Percentiles rank a stretch among this genome's conserved stretches.
phyloP scores from a whole-genome alignment of 805 yeast genomes.

The Wickerhamiella sergipiensis region DNA sequence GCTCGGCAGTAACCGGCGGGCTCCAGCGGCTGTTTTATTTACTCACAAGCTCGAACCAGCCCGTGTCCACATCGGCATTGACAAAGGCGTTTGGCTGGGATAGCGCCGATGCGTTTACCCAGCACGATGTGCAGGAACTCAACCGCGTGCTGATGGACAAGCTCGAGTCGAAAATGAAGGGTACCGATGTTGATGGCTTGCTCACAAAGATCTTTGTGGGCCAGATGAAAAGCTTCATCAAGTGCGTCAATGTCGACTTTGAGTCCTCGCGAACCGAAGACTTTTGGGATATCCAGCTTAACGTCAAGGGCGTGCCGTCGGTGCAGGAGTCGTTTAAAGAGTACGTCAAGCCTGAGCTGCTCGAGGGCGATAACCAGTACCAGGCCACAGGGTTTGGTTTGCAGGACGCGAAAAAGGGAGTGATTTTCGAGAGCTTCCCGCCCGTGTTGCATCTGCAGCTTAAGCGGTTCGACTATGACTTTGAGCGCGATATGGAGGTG shows the following conservation, averaged over 20 bases:
- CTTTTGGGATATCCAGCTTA: slow-evolving; percentile 95
- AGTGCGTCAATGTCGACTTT: slow-evolving; percentile 84
- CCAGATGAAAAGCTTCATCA: slow-evolving; percentile 87
- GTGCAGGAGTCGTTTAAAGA: slow-evolving; percentile 67
- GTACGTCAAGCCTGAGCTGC: slow-evolving; percentile 75
- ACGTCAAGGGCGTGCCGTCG: slow-evolving; percentile 70
- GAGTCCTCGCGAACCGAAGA: slow-evolving; percentile 88
- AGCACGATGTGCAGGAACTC: slow-evolving; percentile 95
- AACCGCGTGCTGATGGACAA: slow-evolving; percentile 92
- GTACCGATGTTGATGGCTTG: slow-evolving; percentile 62
- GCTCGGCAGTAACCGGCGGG: slow-evolving; percentile 62
- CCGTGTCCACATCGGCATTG: slow-evolving; percentile 74
- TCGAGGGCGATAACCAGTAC: slow-evolving; percentile 91
- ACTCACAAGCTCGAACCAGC: slow-evolving; percentile 55
- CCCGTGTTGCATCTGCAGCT: slow-evolving; percentile 86
- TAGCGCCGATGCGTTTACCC: slow-evolving; percentile 85
- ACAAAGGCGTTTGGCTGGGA: slow-evolving; percentile 97
- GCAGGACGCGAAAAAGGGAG: slow-evolving; percentile 96
- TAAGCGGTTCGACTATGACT: slow-evolving; percentile 90
- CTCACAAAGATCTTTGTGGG: slow-evolving; percentile 84
- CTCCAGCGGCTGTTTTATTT: slow-evolving; percentile 78
- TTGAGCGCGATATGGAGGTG: slow-evolving; percentile 71
- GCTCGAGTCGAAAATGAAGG: slow-evolving; percentile 81
- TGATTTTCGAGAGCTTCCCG: slow-evolving; percentile 79
- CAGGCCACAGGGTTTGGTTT: slow-evolving; percentile 81